Base-by-base conservation (phyloP, 2,329 filamentous ascomycete species). In the Fusarium cyanostomum region DNA sequence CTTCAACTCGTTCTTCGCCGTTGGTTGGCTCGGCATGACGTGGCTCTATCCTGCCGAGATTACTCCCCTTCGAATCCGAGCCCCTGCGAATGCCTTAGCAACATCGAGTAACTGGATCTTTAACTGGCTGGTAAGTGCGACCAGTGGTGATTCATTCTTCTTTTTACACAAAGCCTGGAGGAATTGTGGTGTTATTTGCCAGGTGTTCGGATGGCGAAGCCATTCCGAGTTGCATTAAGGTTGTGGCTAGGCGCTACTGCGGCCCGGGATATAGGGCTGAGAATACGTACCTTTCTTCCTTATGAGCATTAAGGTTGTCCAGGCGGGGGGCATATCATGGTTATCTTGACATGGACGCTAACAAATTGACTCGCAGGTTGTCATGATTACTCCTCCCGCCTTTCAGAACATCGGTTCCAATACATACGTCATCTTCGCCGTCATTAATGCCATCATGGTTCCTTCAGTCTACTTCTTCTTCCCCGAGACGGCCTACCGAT, bases 31-130 rank as follows among this genome's bases (percentile, higher is more conserved):
- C 2, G 84, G 85, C 4, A 81, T 84, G 69, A 81, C 79, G 1
- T 89, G 87, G 86, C 80, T 89, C 1, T 90, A 90, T 72, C 86
- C 87, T 71, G 82, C 83, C 13, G 88, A 90, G 72, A 85, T 90
- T 58, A 86, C 87, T 73, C 87, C 88, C 9, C 83, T 90, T 75
- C 85, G 86, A 62, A 89, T 89, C 52, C 85, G 88, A 28, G 86
- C 86, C 0, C 84, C 84, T 0, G 85, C 85, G 30, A 87, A 86
- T 59, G 86, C 85, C 10, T 71, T 87, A 30, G 78, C 80, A 0
- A 84, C 82, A 0, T 79, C 78, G 7, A 82, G 80, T 8, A 87
- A 87, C 74, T 87, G 84, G 84, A 83, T 86, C 46, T 88, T 87
- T 73, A 89, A 89, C 71, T 87, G 87, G 70, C 71, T 86, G 65